phyloP scores from a whole-genome alignment of 2,329 filamentous ascomycete species.

The Monosporascus cannonballus region DNA sequence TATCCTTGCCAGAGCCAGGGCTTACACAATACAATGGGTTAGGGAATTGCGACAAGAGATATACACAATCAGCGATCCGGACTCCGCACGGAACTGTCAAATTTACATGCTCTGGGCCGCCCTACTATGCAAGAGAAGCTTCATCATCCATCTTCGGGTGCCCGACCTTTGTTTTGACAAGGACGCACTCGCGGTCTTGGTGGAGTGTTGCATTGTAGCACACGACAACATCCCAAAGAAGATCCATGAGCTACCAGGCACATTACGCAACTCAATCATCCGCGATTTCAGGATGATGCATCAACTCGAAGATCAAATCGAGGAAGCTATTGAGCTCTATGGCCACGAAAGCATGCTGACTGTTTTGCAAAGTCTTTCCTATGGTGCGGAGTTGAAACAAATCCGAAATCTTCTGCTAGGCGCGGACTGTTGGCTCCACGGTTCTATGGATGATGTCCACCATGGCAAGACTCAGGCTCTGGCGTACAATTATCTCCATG shows the following conservation, averaged over 20 bases:
- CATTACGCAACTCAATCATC: conserved; percentile 33
- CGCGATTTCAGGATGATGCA: conserved; percentile 39
- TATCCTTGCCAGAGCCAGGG: conserved; percentile 36
- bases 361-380: conserved; percentile 38
- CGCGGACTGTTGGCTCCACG: conserved; percentile 15
- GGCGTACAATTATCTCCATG: conserved; percentile 29
- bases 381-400: conserved; percentile 22
- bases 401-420: conserved; percentile 6
- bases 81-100: conserved; percentile 31
- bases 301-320: conserved; percentile 28
- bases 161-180: conserved; percentile 1
- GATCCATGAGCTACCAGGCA: conserved; percentile 24
- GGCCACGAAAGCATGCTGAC: conserved; percentile 15
- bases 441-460: conserved; percentile 4
- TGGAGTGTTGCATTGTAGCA: conserved; percentile 26
- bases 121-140: conserved; percentile 44
- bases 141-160: conserved; percentile 11
- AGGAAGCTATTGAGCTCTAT: conserved; percentile 23
- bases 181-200: conserved; percentile 12
- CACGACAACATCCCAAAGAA: conserved; percentile 39
- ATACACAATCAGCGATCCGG: conserved; percentile 28
- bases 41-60: conserved; percentile 38
- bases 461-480: conserved; percentile 16
- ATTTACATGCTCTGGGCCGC: conserved; percentile 47
- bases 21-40: conserved; percentile 45